Base-by-base conservation (phyloP, 345 rosid genomes). In the Linum trigynum region DNA sequence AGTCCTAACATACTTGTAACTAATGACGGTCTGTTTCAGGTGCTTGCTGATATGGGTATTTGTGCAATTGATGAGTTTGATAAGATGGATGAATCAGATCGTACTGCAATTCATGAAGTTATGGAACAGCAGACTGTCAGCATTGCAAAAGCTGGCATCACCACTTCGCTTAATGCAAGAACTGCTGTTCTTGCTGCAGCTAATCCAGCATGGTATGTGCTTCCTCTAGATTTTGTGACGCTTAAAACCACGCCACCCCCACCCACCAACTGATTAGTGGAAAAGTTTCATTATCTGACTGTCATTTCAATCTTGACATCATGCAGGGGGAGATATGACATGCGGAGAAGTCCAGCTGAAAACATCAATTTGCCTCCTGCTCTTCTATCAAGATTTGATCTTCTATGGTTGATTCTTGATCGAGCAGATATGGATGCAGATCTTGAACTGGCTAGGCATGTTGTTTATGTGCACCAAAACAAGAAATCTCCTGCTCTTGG, bases 71-170 rank as follows among this genome's bases (percentile, higher is more conserved):
- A 94, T 73, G 99, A 94, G 77, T 94, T 94, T 74, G 99, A 94
- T 78, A 94, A 94, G 85, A 94, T 94, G 99, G 99, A 94, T 65
- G 99, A 94, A 75, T 90, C 89, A 39, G 99, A 94, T 81, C 92
- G 99, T 64, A 90, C 99, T 39, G 90, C 97, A 15, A 94, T 94
- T 67, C 99, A 94, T 67, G 99, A 94, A 75, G 99, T 94, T 64
- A 94, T 90, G 97, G 97, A 90, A 80, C 99, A 90, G 83, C 99
- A 94, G 81, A 94, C 99, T 66, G 97, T 94, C 39, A 94, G 99
- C 85, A 94, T 94, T 72, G 99, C 99, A 3, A 94, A 94, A 81
- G 99, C 99, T 70, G 99, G 99, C 74, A 90, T 94, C 63, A 94
- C 97, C 50, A 94, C 99, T 36, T 90, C 99, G 32, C 72, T 94